A percentile compares a stretch with the other conserved stretches of the same genome.
These are phyloP conservation scores for Saccharomycopsis capsularis DNA, from an alignment of 805 yeast genomes.

Conservation along the genomic window DNA sequence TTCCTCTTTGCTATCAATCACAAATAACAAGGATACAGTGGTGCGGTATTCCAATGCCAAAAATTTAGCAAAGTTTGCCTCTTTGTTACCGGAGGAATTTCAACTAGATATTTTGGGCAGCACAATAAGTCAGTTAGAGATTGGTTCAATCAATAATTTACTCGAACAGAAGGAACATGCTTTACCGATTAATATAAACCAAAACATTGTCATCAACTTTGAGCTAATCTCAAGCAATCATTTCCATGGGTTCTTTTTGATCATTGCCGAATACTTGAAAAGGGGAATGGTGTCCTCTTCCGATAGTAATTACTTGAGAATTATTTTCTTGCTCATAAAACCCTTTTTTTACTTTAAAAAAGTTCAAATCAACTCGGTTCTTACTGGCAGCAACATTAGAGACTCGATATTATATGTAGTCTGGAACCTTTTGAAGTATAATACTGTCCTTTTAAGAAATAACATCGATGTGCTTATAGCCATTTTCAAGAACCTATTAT, in stretches of 20 bases:
- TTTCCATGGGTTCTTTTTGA: conserved; percentile 54
- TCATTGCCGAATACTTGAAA: conserved; percentile 43
- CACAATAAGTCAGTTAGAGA: conserved; percentile 22
- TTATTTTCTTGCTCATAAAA: conserved; percentile 22
- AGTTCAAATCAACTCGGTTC: conserved; percentile 36
- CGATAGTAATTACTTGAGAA: conserved; percentile 30
- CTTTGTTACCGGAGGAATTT: conserved; percentile 31
- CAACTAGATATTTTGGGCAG: conserved; percentile 35
- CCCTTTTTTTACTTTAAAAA: conserved; percentile 48
- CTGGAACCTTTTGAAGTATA: conserved; percentile 65
- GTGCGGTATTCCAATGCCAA: conserved; percentile 64
- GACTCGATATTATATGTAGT: conserved; percentile 79
- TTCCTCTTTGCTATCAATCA: conserved; percentile 37
- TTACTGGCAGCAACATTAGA: conserved; percentile 62
- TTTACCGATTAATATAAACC: conserved; percentile 14
- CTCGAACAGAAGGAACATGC: conserved; percentile 23
- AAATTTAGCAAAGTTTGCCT: conserved; percentile 45
- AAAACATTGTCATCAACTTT: conserved; percentile 24
- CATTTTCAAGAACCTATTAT: conserved; percentile 34
- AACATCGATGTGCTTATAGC: conserved; percentile 22
- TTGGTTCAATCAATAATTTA: conserved; percentile 22
- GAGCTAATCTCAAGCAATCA: conserved; percentile 35
- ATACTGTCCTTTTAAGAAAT: conserved; percentile 23
- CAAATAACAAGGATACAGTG: conserved; percentile 44
- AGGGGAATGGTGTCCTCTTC: conserved; percentile 21